Conservation (phyloP, 2,329 filamentous ascomycete species). For the Teratosphaeriaceae sp. region DNA sequence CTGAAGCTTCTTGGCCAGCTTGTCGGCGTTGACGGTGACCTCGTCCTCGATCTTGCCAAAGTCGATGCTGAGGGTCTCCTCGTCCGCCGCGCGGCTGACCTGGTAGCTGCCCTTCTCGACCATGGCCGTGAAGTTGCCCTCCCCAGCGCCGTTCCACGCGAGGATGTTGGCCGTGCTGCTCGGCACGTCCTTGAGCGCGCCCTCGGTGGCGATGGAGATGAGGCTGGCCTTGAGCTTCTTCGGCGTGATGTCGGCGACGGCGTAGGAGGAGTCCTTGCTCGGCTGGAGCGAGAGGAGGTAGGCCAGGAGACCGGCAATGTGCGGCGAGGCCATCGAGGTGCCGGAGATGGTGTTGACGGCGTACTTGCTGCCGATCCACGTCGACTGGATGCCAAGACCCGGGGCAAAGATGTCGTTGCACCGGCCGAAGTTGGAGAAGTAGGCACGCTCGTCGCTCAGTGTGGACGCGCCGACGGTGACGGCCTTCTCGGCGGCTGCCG, state of each 20-base stretch:
- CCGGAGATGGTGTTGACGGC: conserved; percentile 98
- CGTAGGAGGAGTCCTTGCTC: conserved; percentile 79
- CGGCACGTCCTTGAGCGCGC: conserved; percentile 74
- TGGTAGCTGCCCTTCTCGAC: conserved; percentile 32
- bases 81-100: conserved; percentile 23
- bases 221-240: conserved; percentile 89
- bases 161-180: conserved; percentile 86
- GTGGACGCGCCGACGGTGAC: conserved; percentile 95
- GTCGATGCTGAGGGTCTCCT: conserved; percentile 16
- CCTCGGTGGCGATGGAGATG: conserved; percentile 73
- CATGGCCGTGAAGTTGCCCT: conserved; percentile 67
- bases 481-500: conserved; percentile 82
- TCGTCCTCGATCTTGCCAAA: conserved; percentile 41
- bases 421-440: conserved; percentile 99
- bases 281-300: conserved; percentile 98
- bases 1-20: conserved; percentile 36
- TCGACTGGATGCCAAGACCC: conserved; percentile 82
- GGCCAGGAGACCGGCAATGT: conserved; percentile 91
- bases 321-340: conserved; percentile 98
- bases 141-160: conserved; percentile 97
- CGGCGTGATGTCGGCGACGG: conserved; percentile 81
- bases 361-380: conserved; percentile 95
- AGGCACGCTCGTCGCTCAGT: conserved; percentile 89
- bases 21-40: conserved; percentile 28
- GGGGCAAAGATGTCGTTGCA: conserved; percentile 99